Evolutionary conservation across 306 rosid species (phyloP), one percentile per base, ranked within the genome.

Genomic region (Gastrolobium villosum): DNA sequence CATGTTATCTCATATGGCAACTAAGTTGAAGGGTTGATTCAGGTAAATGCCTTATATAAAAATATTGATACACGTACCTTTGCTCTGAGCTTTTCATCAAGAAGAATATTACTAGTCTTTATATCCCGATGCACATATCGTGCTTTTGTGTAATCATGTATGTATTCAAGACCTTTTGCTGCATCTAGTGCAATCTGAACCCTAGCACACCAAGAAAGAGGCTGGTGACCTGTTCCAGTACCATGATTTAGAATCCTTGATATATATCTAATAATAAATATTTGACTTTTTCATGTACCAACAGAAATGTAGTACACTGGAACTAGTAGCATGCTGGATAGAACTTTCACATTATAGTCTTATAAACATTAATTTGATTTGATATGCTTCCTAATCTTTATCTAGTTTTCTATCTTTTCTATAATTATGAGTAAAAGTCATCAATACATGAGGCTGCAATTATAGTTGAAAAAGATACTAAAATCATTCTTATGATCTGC

Each of bases 141-240:
- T 1, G 82, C 79, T 87, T 89, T 92, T 2, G 96, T 94, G 80
- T 92, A 92, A 80, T 94, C 96, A 44, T 90, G 96, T 75, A 94
- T 92, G 77, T 94, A 94, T 67, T 92, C 98, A 10, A 94, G 79
- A 20, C 98, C 98, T 82, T 92, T 94, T 67, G 92, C 97, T 39
- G 94, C 62, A 65, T 89, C 98, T 7, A 94, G 74, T 39, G 98
- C 98, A 75, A 94, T 94, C 72, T 90, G 96, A 62, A 81, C 54
- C 92, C 97, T 89, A 57, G 92, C 84, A 36, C 86, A 77, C 98
- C 98, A 94, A n/a, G 96, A 85, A 35, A 94, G 90, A 41, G 92
- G 91, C 78, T 86, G 93, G 69, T 84, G 67, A 78, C 98, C 96
- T 91, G 80, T 76, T 75, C 65, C 83, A 70, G 26, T 59, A 44